Conservation (phyloP, 1,284 basidiomycete species). For the Meira nashicola region DNA sequence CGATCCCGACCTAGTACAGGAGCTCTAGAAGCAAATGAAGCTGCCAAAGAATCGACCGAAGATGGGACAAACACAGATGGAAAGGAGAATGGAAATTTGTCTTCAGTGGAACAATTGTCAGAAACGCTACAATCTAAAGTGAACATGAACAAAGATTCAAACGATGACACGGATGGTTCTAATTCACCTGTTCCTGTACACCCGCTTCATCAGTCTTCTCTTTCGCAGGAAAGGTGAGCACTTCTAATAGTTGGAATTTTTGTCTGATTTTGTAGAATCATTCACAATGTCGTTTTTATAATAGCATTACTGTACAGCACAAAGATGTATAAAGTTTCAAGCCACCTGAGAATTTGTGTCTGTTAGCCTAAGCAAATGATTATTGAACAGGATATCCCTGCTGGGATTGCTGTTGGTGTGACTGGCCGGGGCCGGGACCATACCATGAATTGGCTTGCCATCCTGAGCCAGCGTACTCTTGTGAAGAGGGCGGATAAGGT, state of each 20-base stretch:
- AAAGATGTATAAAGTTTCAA: neutral
- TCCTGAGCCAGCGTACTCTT: too few relatives aligned
- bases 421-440: slow-evolving; percentile 21
- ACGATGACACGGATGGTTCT: neutral
- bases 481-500: too few relatives aligned
- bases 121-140: too few relatives aligned
- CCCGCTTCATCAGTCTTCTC: neutral
- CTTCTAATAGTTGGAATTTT: neutral
- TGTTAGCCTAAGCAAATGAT: neutral
- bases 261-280: too few relatives aligned
- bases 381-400: slow-evolving; percentile 5
- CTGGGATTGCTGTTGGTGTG: slow-evolving; percentile 25
- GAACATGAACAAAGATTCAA: neutral
- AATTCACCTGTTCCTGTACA: slow-evolving; percentile 1
- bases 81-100: neutral
- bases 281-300: neutral
- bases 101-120: neutral
- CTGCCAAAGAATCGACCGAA: too few relatives aligned
- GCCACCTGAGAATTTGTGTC: neutral
- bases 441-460: too few relatives aligned
- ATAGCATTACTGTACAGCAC: neutral
- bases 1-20: neutral
- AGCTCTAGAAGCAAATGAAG: neutral
- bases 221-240: neutral
- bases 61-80: neutral